phyloP scores from a whole-genome alignment of 805 yeast genomes.

The Candida silvicultrix region DNA sequence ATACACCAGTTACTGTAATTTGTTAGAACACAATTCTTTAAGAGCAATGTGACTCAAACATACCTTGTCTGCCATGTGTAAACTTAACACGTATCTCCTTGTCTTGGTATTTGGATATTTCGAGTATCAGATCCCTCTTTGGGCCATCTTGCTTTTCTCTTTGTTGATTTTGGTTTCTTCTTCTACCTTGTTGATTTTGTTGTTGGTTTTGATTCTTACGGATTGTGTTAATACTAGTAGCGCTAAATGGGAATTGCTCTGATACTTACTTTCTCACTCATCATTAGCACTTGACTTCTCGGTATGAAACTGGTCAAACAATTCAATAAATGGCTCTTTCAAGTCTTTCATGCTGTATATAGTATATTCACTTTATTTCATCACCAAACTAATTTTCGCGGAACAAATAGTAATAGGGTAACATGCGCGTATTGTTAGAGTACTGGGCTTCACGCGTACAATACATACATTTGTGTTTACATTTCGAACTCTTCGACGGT shows the following conservation, averaged over 20 bases:
- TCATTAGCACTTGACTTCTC: no score
- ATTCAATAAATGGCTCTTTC: neutral
- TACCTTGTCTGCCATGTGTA: slow-evolving; percentile 72
- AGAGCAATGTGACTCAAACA: slow-evolving; percentile 6
- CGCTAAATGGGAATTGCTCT: no score
- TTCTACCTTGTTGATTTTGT: slow-evolving; percentile 12
- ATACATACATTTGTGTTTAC: no score
- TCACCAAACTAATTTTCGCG: neutral
- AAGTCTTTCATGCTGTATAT: neutral
- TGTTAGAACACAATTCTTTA: neutral
- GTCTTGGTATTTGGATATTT: slow-evolving; percentile 71
- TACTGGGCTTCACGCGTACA: neutral
- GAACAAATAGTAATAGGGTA: no score
- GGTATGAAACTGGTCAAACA: no score
- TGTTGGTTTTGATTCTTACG: slow-evolving; percentile 15
- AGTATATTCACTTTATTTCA: neutral
- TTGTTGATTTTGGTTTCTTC: slow-evolving; percentile 15
- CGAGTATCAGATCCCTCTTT: slow-evolving; percentile 83
- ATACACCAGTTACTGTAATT: slow-evolving; percentile 49
- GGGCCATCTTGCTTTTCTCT: slow-evolving; percentile 59
- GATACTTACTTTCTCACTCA: slow-evolving; percentile 12
- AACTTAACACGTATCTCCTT: slow-evolving; percentile 69
- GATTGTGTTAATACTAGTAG: neutral
- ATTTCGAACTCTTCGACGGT: no score
- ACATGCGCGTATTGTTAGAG: no score